A percentile compares a stretch with the other conserved stretches of the same genome.
These are phyloP conservation scores for Grifola frondosa DNA, from an alignment of 1,284 basidiomycete genomes.

Conservation along the genomic window DNA sequence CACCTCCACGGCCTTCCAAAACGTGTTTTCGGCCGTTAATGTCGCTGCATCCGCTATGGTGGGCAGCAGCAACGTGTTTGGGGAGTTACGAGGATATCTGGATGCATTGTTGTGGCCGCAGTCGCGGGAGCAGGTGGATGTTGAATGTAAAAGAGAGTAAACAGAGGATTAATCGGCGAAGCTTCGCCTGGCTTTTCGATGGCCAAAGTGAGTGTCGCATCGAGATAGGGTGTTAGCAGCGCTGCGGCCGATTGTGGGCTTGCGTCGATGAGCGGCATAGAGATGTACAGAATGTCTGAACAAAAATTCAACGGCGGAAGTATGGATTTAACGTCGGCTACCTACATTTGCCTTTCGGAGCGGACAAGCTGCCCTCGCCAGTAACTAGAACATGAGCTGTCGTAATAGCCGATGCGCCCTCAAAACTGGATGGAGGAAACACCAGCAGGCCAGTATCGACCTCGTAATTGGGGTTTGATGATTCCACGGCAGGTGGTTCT, in stretches of 20 bases:
- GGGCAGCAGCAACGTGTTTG: slow-evolving; percentile 43
- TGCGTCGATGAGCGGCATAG: slow-evolving; percentile 42
- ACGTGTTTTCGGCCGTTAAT: slow-evolving; percentile 56
- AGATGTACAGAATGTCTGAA: slow-evolving; percentile 63
- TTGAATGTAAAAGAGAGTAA: slow-evolving; percentile 58
- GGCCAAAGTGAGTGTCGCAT: slow-evolving; percentile 44
- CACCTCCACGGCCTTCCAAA: slow-evolving; percentile 47
- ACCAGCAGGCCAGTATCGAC: slow-evolving; percentile 77
- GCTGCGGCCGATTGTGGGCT: slow-evolving; percentile 39
- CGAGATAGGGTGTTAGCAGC: slow-evolving; percentile 62
- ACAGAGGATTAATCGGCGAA: slow-evolving; percentile 40
- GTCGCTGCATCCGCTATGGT: slow-evolving; percentile 61
- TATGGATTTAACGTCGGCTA: slow-evolving; percentile 6
- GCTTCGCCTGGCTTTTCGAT: no score
- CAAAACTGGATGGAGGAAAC: slow-evolving; percentile 73
- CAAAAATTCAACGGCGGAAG: slow-evolving; percentile 7
- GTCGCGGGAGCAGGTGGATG: slow-evolving; percentile 19
- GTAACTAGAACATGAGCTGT: slow-evolving; percentile 74
- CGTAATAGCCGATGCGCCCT: slow-evolving; percentile 43
- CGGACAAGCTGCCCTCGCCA: slow-evolving; percentile 83
- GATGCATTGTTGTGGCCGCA: slow-evolving; percentile 6
- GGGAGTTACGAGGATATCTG: slow-evolving; percentile 40
- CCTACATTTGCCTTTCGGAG: slow-evolving; percentile 83
- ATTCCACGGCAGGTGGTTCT: slow-evolving; percentile 22
- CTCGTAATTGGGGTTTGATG: slow-evolving; percentile 20